Evolutionary conservation across 108 stramenopile species (phyloP).

Genomic region (Pseudonitzschia delicatissima): DNA sequence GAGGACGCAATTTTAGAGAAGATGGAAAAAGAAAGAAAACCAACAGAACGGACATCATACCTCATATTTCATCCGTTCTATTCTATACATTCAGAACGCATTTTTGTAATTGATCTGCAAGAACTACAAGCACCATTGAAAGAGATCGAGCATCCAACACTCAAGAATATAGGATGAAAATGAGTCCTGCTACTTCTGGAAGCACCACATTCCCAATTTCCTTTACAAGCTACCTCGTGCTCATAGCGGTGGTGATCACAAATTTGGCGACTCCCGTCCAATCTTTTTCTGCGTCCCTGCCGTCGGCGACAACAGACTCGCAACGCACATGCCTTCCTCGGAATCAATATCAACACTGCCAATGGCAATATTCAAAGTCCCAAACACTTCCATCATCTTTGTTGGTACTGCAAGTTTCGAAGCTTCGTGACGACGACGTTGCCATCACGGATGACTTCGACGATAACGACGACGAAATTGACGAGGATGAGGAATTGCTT

Average conservation of each 20-base stretch:
- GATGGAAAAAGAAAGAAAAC: too few relatives aligned
- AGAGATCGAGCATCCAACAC: too few relatives aligned
- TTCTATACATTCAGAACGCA: too few relatives aligned
- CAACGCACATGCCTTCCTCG: neutral
- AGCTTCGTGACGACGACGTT: slow-evolving; percentile 1
- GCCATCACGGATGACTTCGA: slow-evolving; percentile 1
- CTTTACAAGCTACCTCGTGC: neutral
- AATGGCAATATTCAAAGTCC: neutral
- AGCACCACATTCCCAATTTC: too few relatives aligned
- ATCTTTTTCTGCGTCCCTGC: neutral
- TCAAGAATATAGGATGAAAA: too few relatives aligned
- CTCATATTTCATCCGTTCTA: too few relatives aligned
- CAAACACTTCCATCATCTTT: neutral
- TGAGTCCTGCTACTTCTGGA: too few relatives aligned
- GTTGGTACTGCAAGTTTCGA: slow-evolving; percentile 1
- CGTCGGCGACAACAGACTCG: neutral
- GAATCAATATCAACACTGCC: neutral
- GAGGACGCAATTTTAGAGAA: too few relatives aligned
- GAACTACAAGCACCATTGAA: too few relatives aligned
- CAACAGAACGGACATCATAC: too few relatives aligned
- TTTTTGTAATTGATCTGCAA: too few relatives aligned
- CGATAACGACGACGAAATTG: slow-evolving; percentile 16
- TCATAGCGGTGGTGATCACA: neutral
- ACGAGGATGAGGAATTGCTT: slow-evolving; percentile 59
- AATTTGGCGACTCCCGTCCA: neutral